Evolutionary conservation across 1,284 basidiomycete species (phyloP).

Genomic region (Cystobasidium slooffiae): DNA sequence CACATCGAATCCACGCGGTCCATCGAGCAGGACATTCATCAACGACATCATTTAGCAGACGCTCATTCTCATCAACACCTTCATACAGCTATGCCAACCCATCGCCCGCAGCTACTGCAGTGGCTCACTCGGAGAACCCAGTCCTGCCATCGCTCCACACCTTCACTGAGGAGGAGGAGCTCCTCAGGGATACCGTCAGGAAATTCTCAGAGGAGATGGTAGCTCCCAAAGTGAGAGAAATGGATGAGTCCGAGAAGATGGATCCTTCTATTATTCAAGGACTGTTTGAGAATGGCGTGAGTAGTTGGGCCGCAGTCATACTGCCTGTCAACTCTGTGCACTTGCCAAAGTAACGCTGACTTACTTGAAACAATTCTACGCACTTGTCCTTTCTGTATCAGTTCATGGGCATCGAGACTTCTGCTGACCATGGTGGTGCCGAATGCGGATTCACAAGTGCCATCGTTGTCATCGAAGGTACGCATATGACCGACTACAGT

Average conservation of each 20-base stretch:
- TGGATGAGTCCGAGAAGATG: constrained; percentile 98
- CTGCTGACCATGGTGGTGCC: constrained; percentile 79
- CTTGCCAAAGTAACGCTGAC: too few species aligned
- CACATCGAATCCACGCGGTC: background rate
- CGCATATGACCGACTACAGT: constrained; percentile 2
- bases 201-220: constrained; percentile 89
- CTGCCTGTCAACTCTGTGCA: background rate
- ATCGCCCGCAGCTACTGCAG: constrained; percentile 26
- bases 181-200: constrained; percentile 84
- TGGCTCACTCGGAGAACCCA: constrained; percentile 21
- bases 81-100: constrained; percentile 15
- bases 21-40: background rate
- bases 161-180: constrained; percentile 88
- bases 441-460: constrained; percentile 92
- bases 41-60: background rate
- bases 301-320: constrained; percentile 55
- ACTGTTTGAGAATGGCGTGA: constrained; percentile 91
- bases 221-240: constrained; percentile 86
- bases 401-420: constrained; percentile 97
- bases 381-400: constrained; percentile 55
- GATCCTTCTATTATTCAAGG: constrained; percentile 84
- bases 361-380: too few species aligned
- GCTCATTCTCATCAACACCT: constrained; percentile 5
- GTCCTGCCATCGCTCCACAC: constrained; percentile 63
- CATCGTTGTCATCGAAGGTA: constrained; percentile 86